Evolutionary conservation across 345 rosid species (phyloP).

Genomic region (Ricinus communis): DNA sequence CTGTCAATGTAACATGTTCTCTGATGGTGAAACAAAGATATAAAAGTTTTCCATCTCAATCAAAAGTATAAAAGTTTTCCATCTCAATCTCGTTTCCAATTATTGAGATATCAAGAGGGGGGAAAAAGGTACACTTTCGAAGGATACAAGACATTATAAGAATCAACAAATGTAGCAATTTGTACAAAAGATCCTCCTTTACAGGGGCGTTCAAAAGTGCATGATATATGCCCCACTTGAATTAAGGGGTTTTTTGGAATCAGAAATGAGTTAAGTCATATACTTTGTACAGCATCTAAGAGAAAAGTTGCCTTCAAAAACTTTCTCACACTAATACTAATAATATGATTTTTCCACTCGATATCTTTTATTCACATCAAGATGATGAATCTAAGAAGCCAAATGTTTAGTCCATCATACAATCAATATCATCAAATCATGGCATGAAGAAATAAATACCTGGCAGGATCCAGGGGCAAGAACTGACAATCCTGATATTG

Average conservation of each 20-base stretch:
- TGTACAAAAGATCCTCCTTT: slow-evolving; percentile 2
- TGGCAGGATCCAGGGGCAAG: slow-evolving; percentile 19
- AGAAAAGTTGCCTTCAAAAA: background rate
- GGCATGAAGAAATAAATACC: slow-evolving; percentile 24
- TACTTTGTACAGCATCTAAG: background rate
- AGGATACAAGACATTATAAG: background rate
- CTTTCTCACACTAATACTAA: background rate
- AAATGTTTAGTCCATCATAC: slow-evolving; percentile 20
- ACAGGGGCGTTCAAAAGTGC: background rate
- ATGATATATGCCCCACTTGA: background rate
- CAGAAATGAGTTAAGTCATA: background rate
- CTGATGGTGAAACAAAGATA: background rate
- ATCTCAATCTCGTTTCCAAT: slow-evolving; percentile 2
- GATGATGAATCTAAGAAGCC: slow-evolving; percentile 17
- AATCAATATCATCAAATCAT: slow-evolving; percentile 14
- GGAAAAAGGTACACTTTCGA: background rate
- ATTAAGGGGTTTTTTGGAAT: background rate
- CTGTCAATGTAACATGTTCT: background rate
- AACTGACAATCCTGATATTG: slow-evolving; percentile 14
- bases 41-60: background rate
- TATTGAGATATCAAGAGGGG: background rate
- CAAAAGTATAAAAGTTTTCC: background rate
- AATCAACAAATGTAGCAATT: background rate
- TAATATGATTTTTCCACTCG: slow-evolving; percentile 15
- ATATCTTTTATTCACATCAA: slow-evolving; percentile 26